Evolutionary conservation across 2,329 filamentous ascomycete genomes (phyloP).

Genomic region (Colletotrichum lentis): DNA sequence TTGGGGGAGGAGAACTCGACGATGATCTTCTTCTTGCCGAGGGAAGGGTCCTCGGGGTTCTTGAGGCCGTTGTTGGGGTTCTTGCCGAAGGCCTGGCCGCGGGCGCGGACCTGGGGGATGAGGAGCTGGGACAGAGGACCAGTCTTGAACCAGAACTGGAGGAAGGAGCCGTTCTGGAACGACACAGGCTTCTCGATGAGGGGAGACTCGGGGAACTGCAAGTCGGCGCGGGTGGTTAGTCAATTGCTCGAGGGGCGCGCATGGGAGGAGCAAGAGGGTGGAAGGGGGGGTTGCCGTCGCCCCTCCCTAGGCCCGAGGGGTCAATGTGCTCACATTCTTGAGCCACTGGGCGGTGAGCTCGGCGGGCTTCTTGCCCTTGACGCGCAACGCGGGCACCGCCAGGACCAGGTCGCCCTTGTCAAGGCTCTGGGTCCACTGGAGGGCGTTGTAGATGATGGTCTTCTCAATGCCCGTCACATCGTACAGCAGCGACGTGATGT

Average conservation of each 20-base stretch:
- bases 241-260: neutral
- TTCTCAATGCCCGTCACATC: slow-evolving; percentile 75
- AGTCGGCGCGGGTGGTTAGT: neutral
- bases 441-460: slow-evolving; percentile 74
- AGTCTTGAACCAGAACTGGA: slow-evolving; percentile 84
- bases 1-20: slow-evolving; percentile 88
- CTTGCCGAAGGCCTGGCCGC: slow-evolving; percentile 69
- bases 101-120: slow-evolving; percentile 73
- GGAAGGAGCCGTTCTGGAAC: slow-evolving; percentile 67
- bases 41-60: slow-evolving; percentile 67
- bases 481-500: slow-evolving; percentile 74
- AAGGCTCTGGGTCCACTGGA: slow-evolving; percentile 80
- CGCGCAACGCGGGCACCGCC: slow-evolving; percentile 78
- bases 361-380: slow-evolving; percentile 74
- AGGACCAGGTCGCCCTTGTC: slow-evolving; percentile 86
- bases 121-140: slow-evolving; percentile 70
- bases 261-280: too few relatives aligned
- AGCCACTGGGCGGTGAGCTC: slow-evolving; percentile 70
- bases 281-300: too few relatives aligned
- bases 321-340: slow-evolving; percentile 57
- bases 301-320: too few relatives aligned
- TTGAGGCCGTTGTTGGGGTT: slow-evolving; percentile 67
- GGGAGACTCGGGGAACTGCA: slow-evolving; percentile 75
- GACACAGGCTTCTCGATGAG: slow-evolving; percentile 74
- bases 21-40: slow-evolving; percentile 72